Conservation (phyloP, 2,329 filamentous ascomycete species). For the Epichloe gansuensis region DNA sequence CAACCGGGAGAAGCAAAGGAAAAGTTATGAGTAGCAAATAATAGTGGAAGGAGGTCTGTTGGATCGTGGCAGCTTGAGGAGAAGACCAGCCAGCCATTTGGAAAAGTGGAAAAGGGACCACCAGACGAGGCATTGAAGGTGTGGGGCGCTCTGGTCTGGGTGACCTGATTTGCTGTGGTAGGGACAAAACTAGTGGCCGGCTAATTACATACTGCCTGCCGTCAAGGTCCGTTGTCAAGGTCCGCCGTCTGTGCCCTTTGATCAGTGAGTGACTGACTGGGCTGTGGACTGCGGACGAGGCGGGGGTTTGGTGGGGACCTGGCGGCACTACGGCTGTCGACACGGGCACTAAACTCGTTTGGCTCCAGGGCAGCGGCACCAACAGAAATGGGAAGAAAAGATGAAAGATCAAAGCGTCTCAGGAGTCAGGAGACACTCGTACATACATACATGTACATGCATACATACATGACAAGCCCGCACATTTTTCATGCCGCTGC, state of each 20-base stretch:
- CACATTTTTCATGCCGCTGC: no score
- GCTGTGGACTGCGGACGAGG: no score
- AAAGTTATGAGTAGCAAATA: not conserved
- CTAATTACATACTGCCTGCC: no score
- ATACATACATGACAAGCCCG: slow-evolving; percentile 12
- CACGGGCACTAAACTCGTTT: not conserved
- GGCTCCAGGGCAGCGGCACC: no score
- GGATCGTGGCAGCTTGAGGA: not conserved
- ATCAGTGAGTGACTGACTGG: no score
- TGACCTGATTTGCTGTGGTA: no score
- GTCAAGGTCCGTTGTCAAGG: no score
- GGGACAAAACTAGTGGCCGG: no score
- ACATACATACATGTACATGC: not conserved
- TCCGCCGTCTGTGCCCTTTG: no score
- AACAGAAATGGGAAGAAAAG: not conserved
- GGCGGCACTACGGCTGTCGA: not conserved
- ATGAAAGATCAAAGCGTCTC: not conserved
- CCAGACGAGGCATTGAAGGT: not conserved
- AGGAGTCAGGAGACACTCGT: not conserved
- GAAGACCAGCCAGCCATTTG: not conserved
- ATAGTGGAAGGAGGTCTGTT: no score
- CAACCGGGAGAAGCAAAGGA: not conserved
- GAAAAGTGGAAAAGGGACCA: not conserved
- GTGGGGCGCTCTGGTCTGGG: no score
- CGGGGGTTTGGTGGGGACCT: no score